These are phyloP conservation scores for Euphorbia celastroides DNA, from an alignment of 441 rosid genomes.

Conservation along the genomic window DNA sequence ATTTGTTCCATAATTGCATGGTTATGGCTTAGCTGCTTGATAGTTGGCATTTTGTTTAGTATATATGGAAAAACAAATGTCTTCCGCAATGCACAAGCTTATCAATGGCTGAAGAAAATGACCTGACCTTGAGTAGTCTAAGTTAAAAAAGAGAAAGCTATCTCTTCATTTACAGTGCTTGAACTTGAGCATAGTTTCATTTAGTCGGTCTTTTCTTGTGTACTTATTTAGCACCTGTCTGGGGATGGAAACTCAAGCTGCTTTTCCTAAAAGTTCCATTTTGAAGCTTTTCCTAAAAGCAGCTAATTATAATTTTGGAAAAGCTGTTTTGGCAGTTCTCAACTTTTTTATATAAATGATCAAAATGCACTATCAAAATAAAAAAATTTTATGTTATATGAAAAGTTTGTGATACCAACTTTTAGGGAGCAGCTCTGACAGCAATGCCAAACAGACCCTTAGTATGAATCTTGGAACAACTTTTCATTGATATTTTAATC, in stretches of 20 bases:
- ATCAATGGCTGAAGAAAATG: not conserved
- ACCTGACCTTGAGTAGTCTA: not conserved
- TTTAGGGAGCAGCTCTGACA: too few relatives aligned
- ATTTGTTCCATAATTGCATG: not conserved
- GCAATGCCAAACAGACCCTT: too few relatives aligned
- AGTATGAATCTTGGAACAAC: too few relatives aligned
- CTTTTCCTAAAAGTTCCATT: too few relatives aligned
- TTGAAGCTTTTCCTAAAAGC: too few relatives aligned
- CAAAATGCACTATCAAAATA: too few relatives aligned
- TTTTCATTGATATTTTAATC: not conserved
- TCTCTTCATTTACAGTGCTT: not conserved
- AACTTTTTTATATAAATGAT: too few relatives aligned
- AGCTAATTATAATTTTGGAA: too few relatives aligned
- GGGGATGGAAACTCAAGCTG: too few relatives aligned
- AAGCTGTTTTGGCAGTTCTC: too few relatives aligned
- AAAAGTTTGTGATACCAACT: too few relatives aligned
- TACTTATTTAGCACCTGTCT: not conserved
- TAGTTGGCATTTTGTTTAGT: not conserved
- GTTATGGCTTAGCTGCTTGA: not conserved
- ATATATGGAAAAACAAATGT: not conserved
- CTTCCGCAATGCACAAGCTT: not conserved
- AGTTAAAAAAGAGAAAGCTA: not conserved
- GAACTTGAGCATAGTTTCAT: slow-evolving; percentile 1
- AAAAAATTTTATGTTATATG: too few relatives aligned
- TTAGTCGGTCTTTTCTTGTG: not conserved